Conservation (phyloP, 495 filamentous ascomycete genomes). For the Lophium mytilinum region DNA sequence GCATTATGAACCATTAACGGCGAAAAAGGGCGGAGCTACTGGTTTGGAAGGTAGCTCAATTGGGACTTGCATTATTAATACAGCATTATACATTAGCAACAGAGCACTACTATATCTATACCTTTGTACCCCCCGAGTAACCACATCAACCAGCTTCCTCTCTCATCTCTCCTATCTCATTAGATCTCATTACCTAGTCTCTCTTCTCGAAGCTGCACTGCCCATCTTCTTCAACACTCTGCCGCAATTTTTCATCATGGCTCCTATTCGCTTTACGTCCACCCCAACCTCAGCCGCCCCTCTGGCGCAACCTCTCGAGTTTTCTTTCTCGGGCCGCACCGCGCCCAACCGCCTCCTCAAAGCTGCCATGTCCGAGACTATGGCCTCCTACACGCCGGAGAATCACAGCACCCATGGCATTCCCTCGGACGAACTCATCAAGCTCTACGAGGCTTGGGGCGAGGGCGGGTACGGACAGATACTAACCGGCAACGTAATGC, state of each 20-base stretch:
- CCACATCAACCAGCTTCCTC: too few species aligned
- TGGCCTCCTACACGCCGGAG: constrained; percentile 48
- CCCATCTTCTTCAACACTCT: too few species aligned
- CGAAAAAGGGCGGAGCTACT: too few species aligned
- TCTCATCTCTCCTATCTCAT: too few species aligned
- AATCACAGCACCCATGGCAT: constrained; percentile 46
- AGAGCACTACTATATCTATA: too few species aligned
- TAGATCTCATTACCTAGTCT: too few species aligned
- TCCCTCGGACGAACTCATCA: constrained; percentile 48
- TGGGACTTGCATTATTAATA: too few species aligned
- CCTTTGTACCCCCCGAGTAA: too few species aligned
- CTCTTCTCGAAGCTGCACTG: too few species aligned
- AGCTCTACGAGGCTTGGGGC: constrained; percentile 53
- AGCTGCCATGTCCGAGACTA: constrained; percentile 53
- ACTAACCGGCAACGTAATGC: constrained; percentile 56
- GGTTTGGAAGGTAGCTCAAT: too few species aligned
- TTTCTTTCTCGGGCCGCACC: constrained; percentile 48
- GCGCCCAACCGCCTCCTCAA: constrained; percentile 57
- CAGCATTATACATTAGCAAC: too few species aligned
- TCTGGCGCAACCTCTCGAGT: constrained; percentile 48
- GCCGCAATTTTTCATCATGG: constrained; percentile 9
- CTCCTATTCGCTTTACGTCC: constrained; percentile 29
- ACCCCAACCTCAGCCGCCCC: constrained; percentile 38
- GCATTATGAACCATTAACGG: too few species aligned
- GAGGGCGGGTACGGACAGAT: constrained; percentile 50